Evolutionary conservation across 2,329 filamentous ascomycete species (phyloP).

Genomic region (Nigrograna mackinnonii): DNA sequence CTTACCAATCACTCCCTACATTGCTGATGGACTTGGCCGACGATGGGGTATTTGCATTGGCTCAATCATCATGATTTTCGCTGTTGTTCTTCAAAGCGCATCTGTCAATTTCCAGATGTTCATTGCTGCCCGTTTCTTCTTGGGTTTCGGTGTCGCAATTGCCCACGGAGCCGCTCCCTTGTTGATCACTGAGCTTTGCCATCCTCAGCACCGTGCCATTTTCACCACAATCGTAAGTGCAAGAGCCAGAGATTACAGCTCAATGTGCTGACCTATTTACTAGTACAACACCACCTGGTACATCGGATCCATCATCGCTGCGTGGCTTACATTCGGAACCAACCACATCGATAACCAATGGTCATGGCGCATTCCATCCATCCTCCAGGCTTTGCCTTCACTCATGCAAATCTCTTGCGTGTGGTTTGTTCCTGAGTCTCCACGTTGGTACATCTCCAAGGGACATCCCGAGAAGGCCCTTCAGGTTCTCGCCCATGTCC

Average conservation of each 20-base stretch:
- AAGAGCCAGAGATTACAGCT: background rate
- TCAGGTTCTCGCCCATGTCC: constrained; percentile 61
- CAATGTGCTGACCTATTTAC: background rate
- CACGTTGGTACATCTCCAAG: constrained; percentile 66
- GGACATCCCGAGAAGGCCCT: constrained; percentile 64
- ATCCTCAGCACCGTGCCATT: constrained; percentile 33
- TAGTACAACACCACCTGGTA: constrained; percentile 54
- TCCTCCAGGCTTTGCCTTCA: constrained; percentile 53
- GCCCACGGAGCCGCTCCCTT: constrained; percentile 26
- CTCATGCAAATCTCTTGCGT: constrained; percentile 46
- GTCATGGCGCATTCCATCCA: constrained; percentile 57
- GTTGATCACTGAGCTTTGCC: constrained; percentile 50
- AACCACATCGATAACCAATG: constrained; percentile 46
- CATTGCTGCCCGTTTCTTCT: constrained; percentile 27
- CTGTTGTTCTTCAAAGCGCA: constrained; percentile 24
- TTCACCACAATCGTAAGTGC: constrained; percentile 28
- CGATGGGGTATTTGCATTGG: constrained; percentile 29
- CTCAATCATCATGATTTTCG: constrained; percentile 30
- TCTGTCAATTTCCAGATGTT: constrained; percentile 31
- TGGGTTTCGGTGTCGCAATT: constrained; percentile 30
- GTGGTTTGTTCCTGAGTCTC: constrained; percentile 59
- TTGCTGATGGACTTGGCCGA: constrained; percentile 27
- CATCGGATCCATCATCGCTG: constrained; percentile 56
- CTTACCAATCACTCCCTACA: constrained; percentile 25
- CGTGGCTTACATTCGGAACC: constrained; percentile 48